phyloP scores from a whole-genome alignment of 2,329 filamentous ascomycete genomes.

The Penicillium concentricum region DNA sequence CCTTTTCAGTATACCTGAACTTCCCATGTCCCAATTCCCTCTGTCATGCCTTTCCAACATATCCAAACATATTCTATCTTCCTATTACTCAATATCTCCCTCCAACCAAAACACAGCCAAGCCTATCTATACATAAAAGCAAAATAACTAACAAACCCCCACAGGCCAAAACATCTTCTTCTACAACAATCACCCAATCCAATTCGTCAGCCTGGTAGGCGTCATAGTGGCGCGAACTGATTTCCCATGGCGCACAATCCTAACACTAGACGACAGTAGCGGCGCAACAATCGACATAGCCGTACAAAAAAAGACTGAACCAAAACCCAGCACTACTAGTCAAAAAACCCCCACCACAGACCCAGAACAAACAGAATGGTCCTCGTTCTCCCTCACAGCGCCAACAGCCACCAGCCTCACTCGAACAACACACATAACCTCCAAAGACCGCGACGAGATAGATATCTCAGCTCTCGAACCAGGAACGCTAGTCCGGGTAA shows the following conservation, averaged over 20 bases:
- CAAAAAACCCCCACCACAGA: slow-evolving; percentile 26
- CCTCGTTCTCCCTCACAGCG: neutral
- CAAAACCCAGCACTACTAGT: slow-evolving; percentile 13
- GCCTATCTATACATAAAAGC: neutral
- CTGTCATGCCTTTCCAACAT: neutral
- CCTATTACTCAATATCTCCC: neutral
- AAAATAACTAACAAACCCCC: neutral
- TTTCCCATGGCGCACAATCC: slow-evolving; percentile 51
- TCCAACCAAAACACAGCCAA: neutral
- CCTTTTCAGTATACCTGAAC: neutral
- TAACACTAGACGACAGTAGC: slow-evolving; percentile 62
- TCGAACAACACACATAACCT: slow-evolving; percentile 20
- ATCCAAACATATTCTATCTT: neutral
- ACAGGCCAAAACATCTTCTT: slow-evolving; percentile 61
- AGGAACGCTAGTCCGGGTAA: slow-evolving; percentile 55
- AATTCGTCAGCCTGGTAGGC: slow-evolving; percentile 71
- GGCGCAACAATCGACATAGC: slow-evolving; percentile 58
- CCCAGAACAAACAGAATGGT: slow-evolving; percentile 1
- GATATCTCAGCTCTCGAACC: slow-evolving; percentile 48
- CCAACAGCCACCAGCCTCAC: neutral
- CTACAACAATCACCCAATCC: slow-evolving; percentile 70
- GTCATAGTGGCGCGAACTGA: slow-evolving; percentile 64
- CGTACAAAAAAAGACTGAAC: slow-evolving; percentile 35
- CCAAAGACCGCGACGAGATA: slow-evolving; percentile 39
- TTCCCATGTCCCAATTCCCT: neutral